phyloP scores from a whole-genome alignment of 495 filamentous ascomycete genomes.

The Pyrenula massariospora region DNA sequence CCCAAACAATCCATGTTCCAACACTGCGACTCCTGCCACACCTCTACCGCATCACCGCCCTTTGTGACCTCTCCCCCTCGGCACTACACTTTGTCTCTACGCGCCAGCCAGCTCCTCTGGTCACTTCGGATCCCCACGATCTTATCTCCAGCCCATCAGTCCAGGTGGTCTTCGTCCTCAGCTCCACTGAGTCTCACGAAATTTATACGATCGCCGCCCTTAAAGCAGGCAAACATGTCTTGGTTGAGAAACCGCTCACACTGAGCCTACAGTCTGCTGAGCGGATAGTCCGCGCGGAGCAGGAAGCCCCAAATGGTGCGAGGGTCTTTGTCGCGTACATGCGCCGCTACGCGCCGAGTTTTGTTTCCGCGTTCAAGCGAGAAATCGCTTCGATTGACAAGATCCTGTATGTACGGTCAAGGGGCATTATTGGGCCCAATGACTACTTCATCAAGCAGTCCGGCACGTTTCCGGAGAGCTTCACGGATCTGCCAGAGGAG shows the following conservation, averaged over 20 bases:
- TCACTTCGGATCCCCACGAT: slow-evolving; percentile 14
- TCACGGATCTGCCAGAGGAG: too few species aligned
- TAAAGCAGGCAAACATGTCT: slow-evolving; percentile 35
- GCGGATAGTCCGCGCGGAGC: slow-evolving; percentile 30
- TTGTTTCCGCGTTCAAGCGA: slow-evolving; percentile 30
- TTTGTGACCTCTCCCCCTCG: slow-evolving; percentile 29
- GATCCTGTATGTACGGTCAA: slow-evolving; percentile 37
- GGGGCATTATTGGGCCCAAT: slow-evolving; percentile 43
- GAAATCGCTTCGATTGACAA: slow-evolving; percentile 31
- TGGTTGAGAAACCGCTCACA: slow-evolving; percentile 44
- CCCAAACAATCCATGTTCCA: slow-evolving; percentile 39
- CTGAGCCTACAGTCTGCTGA: slow-evolving; percentile 26
- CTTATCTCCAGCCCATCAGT: slow-evolving; percentile 20
- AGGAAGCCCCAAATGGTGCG: slow-evolving; percentile 15
- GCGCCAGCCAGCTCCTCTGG: too few species aligned
- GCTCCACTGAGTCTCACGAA: slow-evolving; percentile 38
- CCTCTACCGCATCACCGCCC: slow-evolving; percentile 22
- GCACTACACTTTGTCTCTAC: too few species aligned
- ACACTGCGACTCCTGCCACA: slow-evolving; percentile 26
- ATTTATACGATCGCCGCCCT: slow-evolving; percentile 36
- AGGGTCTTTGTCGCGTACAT: slow-evolving; percentile 44
- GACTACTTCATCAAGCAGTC: slow-evolving; percentile 31
- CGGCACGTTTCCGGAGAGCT: slow-evolving; percentile 30
- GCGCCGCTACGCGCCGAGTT: slow-evolving; percentile 40
- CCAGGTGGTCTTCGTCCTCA: slow-evolving; percentile 39